These are phyloP conservation scores for Phaeotremella skinneri DNA, from an alignment of 768 basidiomycete species.

Conservation along the genomic window DNA sequence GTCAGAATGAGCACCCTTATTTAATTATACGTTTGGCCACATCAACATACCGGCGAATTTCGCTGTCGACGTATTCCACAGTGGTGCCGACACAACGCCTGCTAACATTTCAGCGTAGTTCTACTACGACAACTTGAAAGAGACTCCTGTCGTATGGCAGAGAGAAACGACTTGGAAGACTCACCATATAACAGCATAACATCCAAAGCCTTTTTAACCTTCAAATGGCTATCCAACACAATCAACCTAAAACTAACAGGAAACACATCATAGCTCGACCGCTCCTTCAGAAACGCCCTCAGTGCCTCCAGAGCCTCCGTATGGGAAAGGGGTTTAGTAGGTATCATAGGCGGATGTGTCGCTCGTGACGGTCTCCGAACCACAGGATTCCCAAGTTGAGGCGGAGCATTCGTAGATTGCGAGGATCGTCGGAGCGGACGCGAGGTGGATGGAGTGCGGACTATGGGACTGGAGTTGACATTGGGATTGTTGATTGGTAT, in stretches of 20 bases:
- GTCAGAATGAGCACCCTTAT: neutral
- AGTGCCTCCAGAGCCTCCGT: conserved; percentile 58
- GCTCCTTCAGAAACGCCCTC: conserved; percentile 74
- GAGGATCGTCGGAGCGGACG: conserved; percentile 14
- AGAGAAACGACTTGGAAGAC: conserved; percentile 16
- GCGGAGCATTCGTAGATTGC: conserved; percentile 3
- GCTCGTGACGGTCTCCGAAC: conserved; percentile 36
- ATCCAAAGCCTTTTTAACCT: conserved; percentile 84
- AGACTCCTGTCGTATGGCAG: neutral
- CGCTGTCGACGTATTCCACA: conserved; percentile 94
- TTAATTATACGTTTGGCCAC: neutral
- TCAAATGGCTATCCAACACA: conserved; percentile 91
- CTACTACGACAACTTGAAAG: neutral
- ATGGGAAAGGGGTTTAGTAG: conserved; percentile 38
- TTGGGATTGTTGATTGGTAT: conserved; percentile 15
- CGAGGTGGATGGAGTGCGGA: conserved; percentile 14
- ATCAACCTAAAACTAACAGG: conserved; percentile 95
- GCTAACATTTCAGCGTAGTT: conserved; percentile 10
- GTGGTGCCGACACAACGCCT: conserved; percentile 96
- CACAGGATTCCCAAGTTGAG: conserved; percentile 4
- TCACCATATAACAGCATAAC: conserved; percentile 67
- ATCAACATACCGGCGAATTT: conserved; percentile 64
- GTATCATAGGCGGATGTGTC: conserved; percentile 38
- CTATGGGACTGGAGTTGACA: conserved; percentile 13
- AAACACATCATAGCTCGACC: conserved; percentile 92